phyloP scores from a whole-genome alignment of 768 basidiomycete genomes.

The Boletellus ananiceps region DNA sequence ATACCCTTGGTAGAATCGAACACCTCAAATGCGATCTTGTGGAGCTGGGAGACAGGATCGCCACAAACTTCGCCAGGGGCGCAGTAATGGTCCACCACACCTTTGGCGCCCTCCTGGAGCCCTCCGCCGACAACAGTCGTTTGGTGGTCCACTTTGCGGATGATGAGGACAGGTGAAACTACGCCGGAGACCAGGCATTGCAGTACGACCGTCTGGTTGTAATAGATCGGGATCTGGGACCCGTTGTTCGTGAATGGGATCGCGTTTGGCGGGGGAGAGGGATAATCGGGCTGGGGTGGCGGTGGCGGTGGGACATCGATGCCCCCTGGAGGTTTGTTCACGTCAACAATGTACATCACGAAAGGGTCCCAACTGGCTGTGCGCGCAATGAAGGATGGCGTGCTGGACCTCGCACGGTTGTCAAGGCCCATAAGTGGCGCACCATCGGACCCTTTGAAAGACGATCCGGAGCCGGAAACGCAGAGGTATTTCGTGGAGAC shows the following conservation, averaged over 20 bases:
- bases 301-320: slow-evolving; percentile 77
- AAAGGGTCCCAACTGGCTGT: slow-evolving; percentile 94
- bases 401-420: slow-evolving; percentile 62
- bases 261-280: slow-evolving; percentile 86
- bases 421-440: slow-evolving; percentile 78
- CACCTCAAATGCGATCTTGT: slow-evolving; percentile 94
- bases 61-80: slow-evolving; percentile 83
- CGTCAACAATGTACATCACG: slow-evolving; percentile 96
- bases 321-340: slow-evolving; percentile 74
- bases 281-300: slow-evolving; percentile 84
- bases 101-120: slow-evolving; percentile 82
- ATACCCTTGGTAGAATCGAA: slow-evolving; percentile 65
- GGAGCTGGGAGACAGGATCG: slow-evolving; percentile 91
- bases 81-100: slow-evolving; percentile 80
- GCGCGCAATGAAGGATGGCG: slow-evolving; percentile 83
- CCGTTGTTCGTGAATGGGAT: slow-evolving; percentile 82
- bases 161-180: slow-evolving; percentile 88
- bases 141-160: slow-evolving; percentile 89
- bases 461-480: slow-evolving; percentile 88
- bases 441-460: slow-evolving; percentile 92
- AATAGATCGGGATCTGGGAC: slow-evolving; percentile 86
- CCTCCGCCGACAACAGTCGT: slow-evolving; percentile 89
- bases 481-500: slow-evolving; percentile 95
- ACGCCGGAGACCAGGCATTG: slow-evolving; percentile 94
- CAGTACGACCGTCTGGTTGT: slow-evolving; percentile 93